Percentiles rank a stretch among this genome's conserved stretches.
Conservation (phyloP, 108 stramenopile genomes). For the Cyclotella kingstonii region DNA sequence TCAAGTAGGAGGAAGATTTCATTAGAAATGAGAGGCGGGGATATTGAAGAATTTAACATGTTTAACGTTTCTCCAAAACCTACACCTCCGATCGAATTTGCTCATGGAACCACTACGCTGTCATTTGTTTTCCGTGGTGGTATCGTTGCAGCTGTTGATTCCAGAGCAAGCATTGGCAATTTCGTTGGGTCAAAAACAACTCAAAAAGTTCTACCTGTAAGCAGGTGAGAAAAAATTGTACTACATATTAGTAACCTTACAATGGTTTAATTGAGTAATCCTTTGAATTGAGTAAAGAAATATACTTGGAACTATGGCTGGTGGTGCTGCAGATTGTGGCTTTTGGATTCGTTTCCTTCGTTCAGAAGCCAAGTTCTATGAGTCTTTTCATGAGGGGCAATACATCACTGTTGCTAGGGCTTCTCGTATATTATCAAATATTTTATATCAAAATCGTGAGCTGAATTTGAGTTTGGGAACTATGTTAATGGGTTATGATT, state of each 20-base stretch:
- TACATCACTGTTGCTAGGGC: slow-evolving; percentile 78
- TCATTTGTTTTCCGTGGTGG: slow-evolving; percentile 86
- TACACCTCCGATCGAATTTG: slow-evolving; percentile 76
- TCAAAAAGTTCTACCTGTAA: slow-evolving; percentile 85
- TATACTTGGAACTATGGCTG: slow-evolving; percentile 89
- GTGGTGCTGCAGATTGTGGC: slow-evolving; percentile 86
- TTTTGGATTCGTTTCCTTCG: slow-evolving; percentile 79
- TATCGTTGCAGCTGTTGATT: slow-evolving; percentile 83
- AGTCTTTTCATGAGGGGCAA: slow-evolving; percentile 50
- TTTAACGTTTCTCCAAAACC: slow-evolving; percentile 19
- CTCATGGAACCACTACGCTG: slow-evolving; percentile 86
- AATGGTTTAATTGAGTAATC: too few relatives aligned
- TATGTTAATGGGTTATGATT: slow-evolving; percentile 83
- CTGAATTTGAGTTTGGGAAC: slow-evolving; percentile 76
- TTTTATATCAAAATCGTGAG: slow-evolving; percentile 58
- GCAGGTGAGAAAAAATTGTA: slow-evolving; percentile 29
- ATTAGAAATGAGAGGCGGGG: slow-evolving; percentile 44
- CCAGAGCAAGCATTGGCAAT: slow-evolving; percentile 83
- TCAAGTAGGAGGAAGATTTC: too few relatives aligned
- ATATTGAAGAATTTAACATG: slow-evolving; percentile 14
- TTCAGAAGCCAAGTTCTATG: slow-evolving; percentile 65
- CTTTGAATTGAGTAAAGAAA: slow-evolving; percentile 43
- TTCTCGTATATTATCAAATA: slow-evolving; percentile 63
- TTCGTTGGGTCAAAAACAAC: slow-evolving; percentile 86
- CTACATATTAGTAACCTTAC: too few relatives aligned